Conservation (phyloP, 2,329 filamentous ascomycete genomes). For the Aspergillus hortae region DNA sequence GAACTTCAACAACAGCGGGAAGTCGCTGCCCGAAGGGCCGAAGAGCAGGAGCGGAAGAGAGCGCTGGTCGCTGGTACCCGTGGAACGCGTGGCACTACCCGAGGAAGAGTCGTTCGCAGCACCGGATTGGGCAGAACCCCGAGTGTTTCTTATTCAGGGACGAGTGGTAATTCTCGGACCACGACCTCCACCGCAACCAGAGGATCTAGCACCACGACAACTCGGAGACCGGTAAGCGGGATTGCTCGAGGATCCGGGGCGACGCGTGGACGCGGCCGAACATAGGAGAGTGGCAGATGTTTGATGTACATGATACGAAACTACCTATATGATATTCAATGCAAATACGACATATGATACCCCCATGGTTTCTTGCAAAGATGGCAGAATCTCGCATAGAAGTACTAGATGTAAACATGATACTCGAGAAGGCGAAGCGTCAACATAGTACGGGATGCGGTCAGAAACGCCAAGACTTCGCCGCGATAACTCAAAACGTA, state of each 20-base stretch:
- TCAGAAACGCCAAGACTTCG: slow-evolving; percentile 19
- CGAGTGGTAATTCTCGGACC: slow-evolving; percentile 22
- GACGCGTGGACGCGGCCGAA: slow-evolving; percentile 31
- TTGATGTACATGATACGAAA: slow-evolving; percentile 16
- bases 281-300: slow-evolving; percentile 13
- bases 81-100: slow-evolving; percentile 30
- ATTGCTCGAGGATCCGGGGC: slow-evolving; percentile 36
- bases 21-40: slow-evolving; percentile 57
- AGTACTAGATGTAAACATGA: slow-evolving; percentile 1
- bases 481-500: slow-evolving; percentile 11
- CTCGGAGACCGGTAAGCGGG: slow-evolving; percentile 37
- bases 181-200: slow-evolving; percentile 29
- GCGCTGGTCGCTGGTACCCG: slow-evolving; percentile 30
- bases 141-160: slow-evolving; percentile 26
- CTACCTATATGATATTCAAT: slow-evolving; percentile 6
- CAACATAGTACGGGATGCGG: slow-evolving; percentile 3
- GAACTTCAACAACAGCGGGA: slow-evolving; percentile 78
- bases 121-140: slow-evolving; percentile 35
- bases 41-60: slow-evolving; percentile 44
- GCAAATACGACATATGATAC: slow-evolving; percentile 18
- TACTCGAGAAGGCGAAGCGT: neutral
- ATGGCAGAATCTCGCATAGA: slow-evolving; percentile 5
- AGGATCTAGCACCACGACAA: slow-evolving; percentile 28
- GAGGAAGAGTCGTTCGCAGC: slow-evolving; percentile 30
- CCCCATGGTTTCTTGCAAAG: slow-evolving; percentile 7